Evolutionary conservation across 2,329 filamentous ascomycete species (phyloP).

Genomic region (Pyrenochaeta sp.): DNA sequence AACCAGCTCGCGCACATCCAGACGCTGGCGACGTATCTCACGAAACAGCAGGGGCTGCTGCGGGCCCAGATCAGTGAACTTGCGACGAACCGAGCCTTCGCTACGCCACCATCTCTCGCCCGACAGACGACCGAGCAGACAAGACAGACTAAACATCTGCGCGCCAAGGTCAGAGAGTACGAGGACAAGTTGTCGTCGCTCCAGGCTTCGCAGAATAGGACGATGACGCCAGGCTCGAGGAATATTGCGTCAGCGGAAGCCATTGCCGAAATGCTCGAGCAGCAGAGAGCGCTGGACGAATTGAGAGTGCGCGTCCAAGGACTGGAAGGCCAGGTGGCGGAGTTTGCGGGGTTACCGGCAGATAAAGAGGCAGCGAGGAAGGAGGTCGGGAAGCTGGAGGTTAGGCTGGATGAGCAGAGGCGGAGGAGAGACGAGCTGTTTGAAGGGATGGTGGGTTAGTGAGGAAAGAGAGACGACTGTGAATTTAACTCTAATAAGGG

Average conservation of each 20-base stretch:
- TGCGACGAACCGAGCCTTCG: slow-evolving; percentile 43
- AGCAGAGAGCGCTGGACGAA: slow-evolving; percentile 68
- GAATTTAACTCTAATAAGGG: no score
- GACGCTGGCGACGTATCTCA: slow-evolving; percentile 42
- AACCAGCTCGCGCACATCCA: slow-evolving; percentile 44
- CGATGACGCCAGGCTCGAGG: slow-evolving; percentile 37
- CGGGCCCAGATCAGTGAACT: slow-evolving; percentile 40
- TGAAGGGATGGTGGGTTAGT: slow-evolving; percentile 69
- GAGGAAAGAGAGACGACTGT: no score
- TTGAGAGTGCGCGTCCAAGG: slow-evolving; percentile 66
- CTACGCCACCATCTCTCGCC: slow-evolving; percentile 64
- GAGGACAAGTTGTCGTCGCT: slow-evolving; percentile 51
- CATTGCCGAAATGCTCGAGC: slow-evolving; percentile 63
- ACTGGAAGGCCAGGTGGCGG: slow-evolving; percentile 68
- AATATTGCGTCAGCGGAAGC: slow-evolving; percentile 56
- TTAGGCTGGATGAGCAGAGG: slow-evolving; percentile 68
- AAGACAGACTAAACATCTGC: slow-evolving; percentile 72
- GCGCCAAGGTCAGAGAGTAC: slow-evolving; percentile 72
- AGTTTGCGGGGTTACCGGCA: slow-evolving; percentile 75
- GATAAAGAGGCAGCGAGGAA: slow-evolving; percentile 72
- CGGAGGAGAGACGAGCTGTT: slow-evolving; percentile 75
- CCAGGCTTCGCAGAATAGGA: slow-evolving; percentile 27
- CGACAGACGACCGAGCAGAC: slow-evolving; percentile 78
- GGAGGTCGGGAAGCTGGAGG: slow-evolving; percentile 73
- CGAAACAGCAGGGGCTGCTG: slow-evolving; percentile 40